Percentiles rank a stretch among this genome's conserved stretches.
Evolutionary conservation across 2,329 filamentous ascomycete genomes (phyloP).

Genomic region (Delphinella strobiligena): DNA sequence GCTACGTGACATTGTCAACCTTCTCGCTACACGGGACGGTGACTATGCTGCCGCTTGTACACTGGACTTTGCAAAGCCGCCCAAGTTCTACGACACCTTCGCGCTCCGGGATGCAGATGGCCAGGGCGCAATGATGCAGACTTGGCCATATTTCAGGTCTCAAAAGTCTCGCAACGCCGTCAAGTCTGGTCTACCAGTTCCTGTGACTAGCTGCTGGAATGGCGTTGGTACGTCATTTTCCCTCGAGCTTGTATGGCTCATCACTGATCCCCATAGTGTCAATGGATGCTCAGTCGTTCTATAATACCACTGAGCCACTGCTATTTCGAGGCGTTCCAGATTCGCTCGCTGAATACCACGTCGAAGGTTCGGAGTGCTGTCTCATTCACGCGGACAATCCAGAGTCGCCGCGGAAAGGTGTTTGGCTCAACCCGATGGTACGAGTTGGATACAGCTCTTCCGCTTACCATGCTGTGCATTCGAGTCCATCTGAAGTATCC

Average conservation of each 20-base stretch:
- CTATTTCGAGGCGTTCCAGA: slow-evolving; percentile 55
- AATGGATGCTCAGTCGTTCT: slow-evolving; percentile 46
- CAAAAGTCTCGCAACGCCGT: slow-evolving; percentile 41
- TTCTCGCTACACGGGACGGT: slow-evolving; percentile 46
- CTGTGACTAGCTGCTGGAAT: slow-evolving; percentile 58
- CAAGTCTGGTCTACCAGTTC: slow-evolving; percentile 40
- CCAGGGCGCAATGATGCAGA: slow-evolving; percentile 38
- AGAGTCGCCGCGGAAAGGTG: slow-evolving; percentile 38
- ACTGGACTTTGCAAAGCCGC: slow-evolving; percentile 45
- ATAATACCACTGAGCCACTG: slow-evolving; percentile 29
- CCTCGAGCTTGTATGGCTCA: neutral
- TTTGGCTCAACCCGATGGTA: slow-evolving; percentile 59
- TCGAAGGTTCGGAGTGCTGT: slow-evolving; percentile 72
- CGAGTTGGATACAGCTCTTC: slow-evolving; percentile 50
- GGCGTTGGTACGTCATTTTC: slow-evolving; percentile 38
- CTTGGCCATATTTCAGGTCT: slow-evolving; percentile 49
- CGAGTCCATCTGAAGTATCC: slow-evolving; percentile 26
- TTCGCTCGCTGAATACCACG: slow-evolving; percentile 44
- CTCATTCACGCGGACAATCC: slow-evolving; percentile 63
- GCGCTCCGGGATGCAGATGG: slow-evolving; percentile 45
- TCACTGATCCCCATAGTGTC: slow-evolving; percentile 14
- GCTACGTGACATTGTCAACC: slow-evolving; percentile 42
- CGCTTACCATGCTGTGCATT: slow-evolving; percentile 19
- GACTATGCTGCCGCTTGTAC: slow-evolving; percentile 51
- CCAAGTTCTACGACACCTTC: slow-evolving; percentile 51